phyloP scores from a whole-genome alignment of 371 early-diverging fungal genomes.

The Mortierella sp. region DNA sequence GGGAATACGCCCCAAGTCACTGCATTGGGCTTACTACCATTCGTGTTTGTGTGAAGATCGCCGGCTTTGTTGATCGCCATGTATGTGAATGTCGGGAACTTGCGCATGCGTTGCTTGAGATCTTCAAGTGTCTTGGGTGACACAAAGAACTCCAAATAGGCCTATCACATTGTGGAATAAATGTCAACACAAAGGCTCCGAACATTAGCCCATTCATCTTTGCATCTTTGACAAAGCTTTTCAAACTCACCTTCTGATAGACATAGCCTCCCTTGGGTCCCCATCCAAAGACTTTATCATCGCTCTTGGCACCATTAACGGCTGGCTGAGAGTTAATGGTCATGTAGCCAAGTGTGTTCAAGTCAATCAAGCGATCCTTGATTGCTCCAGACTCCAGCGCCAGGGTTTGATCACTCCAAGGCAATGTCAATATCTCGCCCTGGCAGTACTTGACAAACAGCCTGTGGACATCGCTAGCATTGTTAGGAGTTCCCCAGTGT shows the following conservation, averaged over 20 bases:
- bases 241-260: constrained; percentile 78
- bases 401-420: constrained; percentile 90
- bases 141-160: constrained; percentile 95
- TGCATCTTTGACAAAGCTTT: neutral
- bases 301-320: constrained; percentile 87
- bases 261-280: constrained; percentile 95
- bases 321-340: constrained; percentile 96
- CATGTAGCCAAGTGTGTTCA: constrained; percentile 86
- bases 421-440: constrained; percentile 78
- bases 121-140: constrained; percentile 74
- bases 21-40: constrained; percentile 86
- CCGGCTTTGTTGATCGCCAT: constrained; percentile 90
- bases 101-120: constrained; percentile 72
- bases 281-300: constrained; percentile 88
- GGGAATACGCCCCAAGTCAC: constrained; percentile 99
- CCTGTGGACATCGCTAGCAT: constrained; percentile 69
- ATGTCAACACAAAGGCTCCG: neutral
- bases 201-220: neutral
- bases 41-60: constrained; percentile 84
- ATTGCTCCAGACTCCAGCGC: constrained; percentile 84
- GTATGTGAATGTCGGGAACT: constrained; percentile 79
- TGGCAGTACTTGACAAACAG: constrained; percentile 85
- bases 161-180: constrained; percentile 23
- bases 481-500: constrained; percentile 83
- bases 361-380: constrained; percentile 70